These are phyloP conservation scores for Camillea tinctor DNA, from an alignment of 2,329 filamentous ascomycete genomes.

Conservation along the genomic window DNA sequence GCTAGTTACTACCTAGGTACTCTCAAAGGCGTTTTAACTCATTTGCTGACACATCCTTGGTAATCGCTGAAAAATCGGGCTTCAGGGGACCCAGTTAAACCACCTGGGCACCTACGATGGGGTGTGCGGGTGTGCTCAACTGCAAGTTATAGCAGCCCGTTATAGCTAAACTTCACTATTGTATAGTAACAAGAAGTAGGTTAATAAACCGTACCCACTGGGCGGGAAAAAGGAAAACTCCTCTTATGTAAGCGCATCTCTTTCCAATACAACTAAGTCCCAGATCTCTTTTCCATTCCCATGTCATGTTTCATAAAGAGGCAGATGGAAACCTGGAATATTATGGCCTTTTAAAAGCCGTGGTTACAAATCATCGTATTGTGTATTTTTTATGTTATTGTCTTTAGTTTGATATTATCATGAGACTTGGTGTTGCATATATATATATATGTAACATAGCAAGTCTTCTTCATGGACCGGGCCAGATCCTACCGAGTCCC, in stretches of 20 bases:
- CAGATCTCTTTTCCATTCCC: too few species aligned
- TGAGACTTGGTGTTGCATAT: background rate
- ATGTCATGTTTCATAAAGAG: too few species aligned
- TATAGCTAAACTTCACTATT: background rate
- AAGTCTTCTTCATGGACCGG: conserved; percentile 9
- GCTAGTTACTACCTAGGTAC: background rate
- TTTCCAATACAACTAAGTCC: too few species aligned
- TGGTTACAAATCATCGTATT: too few species aligned
- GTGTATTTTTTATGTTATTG: too few species aligned
- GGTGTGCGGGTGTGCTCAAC: background rate
- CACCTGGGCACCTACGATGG: too few species aligned
- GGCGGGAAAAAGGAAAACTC: too few species aligned
- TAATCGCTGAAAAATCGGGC: conserved; percentile 26
- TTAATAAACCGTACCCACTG: too few species aligned
- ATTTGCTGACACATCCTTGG: conserved; percentile 31
- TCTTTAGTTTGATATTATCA: too few species aligned
- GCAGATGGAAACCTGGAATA: too few species aligned
- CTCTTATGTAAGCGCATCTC: background rate
- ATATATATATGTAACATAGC: background rate
- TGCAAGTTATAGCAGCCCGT: background rate
- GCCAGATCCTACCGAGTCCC: conserved; percentile 6
- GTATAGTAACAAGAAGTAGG: too few species aligned
- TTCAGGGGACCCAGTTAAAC: background rate
- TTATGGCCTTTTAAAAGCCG: too few species aligned
- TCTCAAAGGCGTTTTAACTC: background rate